phyloP scores from a whole-genome alignment of 768 basidiomycete genomes.

The Rhodosporidiobolus odoratus region DNA sequence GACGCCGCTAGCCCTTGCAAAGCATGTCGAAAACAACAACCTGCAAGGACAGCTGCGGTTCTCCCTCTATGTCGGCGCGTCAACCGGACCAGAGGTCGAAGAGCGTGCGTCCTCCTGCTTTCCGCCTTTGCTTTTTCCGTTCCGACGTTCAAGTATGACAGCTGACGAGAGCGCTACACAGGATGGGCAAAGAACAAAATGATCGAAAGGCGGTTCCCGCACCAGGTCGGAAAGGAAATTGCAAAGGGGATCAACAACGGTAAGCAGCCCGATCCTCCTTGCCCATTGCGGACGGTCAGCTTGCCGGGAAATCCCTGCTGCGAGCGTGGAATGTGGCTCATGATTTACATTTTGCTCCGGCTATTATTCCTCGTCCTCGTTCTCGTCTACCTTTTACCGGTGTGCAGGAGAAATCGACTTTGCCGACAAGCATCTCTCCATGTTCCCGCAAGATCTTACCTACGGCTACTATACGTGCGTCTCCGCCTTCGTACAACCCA shows the following conservation, averaged over 20 bases:
- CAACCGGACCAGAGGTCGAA: constrained; percentile 40
- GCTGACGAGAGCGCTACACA: neutral
- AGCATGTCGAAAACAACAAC: constrained; percentile 42
- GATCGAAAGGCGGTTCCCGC: constrained; percentile 41
- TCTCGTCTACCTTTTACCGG: no score
- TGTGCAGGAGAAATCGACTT: constrained; percentile 40
- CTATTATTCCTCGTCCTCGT: no score
- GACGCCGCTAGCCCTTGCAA: constrained; percentile 38
- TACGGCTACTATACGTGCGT: constrained; percentile 40
- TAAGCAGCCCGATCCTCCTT: no score
- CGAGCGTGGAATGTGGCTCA: no score
- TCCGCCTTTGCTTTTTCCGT: neutral
- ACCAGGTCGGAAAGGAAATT: constrained; percentile 44
- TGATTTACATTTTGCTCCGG: no score
- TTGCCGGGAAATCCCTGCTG: no score
- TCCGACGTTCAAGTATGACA: neutral
- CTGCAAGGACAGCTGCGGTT: constrained; percentile 43
- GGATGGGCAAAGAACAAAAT: constrained; percentile 32
- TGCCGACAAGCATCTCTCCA: constrained; percentile 41
- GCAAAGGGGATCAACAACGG: constrained; percentile 42
- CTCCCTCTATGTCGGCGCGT: constrained; percentile 35
- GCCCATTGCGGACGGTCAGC: no score
- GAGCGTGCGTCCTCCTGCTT: constrained; percentile 14
- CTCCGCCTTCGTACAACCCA: no score
- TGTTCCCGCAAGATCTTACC: constrained; percentile 36